Conservation (phyloP, 768 basidiomycete species). For the Hygrophoropsis aurantiaca region DNA sequence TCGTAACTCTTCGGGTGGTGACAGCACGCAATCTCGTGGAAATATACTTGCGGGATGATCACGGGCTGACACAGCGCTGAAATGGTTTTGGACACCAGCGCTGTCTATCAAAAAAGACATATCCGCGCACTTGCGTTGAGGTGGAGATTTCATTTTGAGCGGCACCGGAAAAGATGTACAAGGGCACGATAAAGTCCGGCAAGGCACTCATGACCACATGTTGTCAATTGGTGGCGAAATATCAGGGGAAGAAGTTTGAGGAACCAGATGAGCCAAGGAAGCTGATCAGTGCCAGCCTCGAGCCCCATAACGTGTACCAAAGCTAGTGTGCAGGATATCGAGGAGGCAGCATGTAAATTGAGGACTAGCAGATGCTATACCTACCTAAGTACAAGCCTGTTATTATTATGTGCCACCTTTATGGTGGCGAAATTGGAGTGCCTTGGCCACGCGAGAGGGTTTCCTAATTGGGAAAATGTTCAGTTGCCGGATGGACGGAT, state of each 20-base stretch:
- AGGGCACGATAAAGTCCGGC: not conserved
- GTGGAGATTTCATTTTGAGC: not conserved
- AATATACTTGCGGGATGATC: not conserved
- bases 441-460: conserved; percentile 7
- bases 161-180: not conserved
- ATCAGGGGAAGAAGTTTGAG: conserved; percentile 4
- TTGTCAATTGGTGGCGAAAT: not conserved
- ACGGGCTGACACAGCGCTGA: not conserved
- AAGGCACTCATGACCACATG: conserved; percentile 7
- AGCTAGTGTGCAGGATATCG: not conserved
- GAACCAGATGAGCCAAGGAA: not conserved
- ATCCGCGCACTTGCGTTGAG: not conserved
- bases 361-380: too few species aligned
- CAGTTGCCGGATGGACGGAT: conserved; percentile 8
- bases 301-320: too few species aligned
- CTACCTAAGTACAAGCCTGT: too few species aligned
- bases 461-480: conserved; percentile 10
- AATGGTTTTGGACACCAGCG: too few species aligned
- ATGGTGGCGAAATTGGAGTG: conserved; percentile 3
- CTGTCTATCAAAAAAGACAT: not conserved
- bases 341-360: not conserved
- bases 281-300: not conserved
- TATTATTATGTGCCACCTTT: not conserved
- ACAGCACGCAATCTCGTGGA: conserved; percentile 1
- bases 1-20: not conserved